Evolutionary conservation across 305 asterid genomes (phyloP), one percentile per base, ranked within the genome.

Genomic region (Euphrasia arctica): DNA sequence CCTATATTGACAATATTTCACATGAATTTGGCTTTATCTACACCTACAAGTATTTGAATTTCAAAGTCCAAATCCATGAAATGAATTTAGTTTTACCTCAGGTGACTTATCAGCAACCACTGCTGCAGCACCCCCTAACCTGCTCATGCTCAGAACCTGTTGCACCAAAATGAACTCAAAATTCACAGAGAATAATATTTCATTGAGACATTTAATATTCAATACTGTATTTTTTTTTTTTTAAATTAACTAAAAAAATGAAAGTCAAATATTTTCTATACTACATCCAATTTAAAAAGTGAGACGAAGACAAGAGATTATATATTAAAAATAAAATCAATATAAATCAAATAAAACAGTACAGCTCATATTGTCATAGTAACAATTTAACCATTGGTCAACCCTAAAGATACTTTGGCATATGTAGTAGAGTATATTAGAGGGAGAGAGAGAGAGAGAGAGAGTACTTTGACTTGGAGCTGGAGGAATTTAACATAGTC

Each of bases 381-480:
- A 14, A 47, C 9, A n/a, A 45, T 34, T 34, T 12, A 14, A 47
- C 9, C 51, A 45, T 34, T 34, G 42, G 42, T 34, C 42, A 34
- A 34, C 42, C 42, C 42, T 34, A 34, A 34, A 34, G 42, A 34
- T 34, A 34, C 42, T 34, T 34, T 34, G 42, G 42, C 27, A 25
- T 25, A 25, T 25, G 27, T 25, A 25, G 27, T 25, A 25, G 27
- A 25, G 27, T 25, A 25, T 25, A 25, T 25, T 25, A 5, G 42
- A 34, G 42, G 7, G 42, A 34, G 42, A 34, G 42, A 34, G 42
- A 34, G 56, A 50, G 56, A 50, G 56, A 14, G 60, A 22, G 57
- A 28, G 5, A 68, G 56, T 88, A 91, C 98, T 79, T 91, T 91
- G 98, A 91, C 96, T 85, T 91, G 98, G 84, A 91, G 96, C 83